Base-by-base conservation (phyloP, 129 eudicot species). In the Escallonia rubra region DNA sequence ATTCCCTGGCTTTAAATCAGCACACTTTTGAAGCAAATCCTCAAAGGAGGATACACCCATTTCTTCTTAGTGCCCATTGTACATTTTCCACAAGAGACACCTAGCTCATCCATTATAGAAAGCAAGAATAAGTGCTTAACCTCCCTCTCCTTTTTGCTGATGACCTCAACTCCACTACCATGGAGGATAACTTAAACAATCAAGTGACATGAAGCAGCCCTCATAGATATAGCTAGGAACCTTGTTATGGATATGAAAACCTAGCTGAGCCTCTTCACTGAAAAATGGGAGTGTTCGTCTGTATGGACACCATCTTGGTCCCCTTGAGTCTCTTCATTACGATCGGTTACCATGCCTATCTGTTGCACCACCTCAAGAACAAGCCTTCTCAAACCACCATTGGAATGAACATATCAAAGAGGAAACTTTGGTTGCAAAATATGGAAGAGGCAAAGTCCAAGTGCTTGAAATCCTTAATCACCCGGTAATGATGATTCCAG, bases 271-370 rank as follows among this genome's bases (percentile, higher is more conserved):
- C 14, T 54, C 6, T 13, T n/a, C 5, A 8, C 8, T 8, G 14
- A 43, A 65, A 61, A 45, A 78, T 83, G 90, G 79, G 63, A 44
- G 63, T 70, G 16, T 39, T 72, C 41, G 63, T 63, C 70, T 89
- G 83, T 57, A 51, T 84, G 50, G 98, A 92, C 73, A 78, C 84
- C 82, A 76, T 89, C 8, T 77, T 92, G 59, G 92, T 89, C 45
- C 96, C 98, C 4, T 60, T 84, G 14, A 86, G 96, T 66, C 65
- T 92, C 53, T 82, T 92, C 76, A 64, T 92, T n/a, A 86, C 95
- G 41, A 59, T 92, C 39, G 96, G 91, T 10, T 92, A 92, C 81
- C 98, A 92, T 84, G 91, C 83, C 49, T 92, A 79, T 80, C 90
- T 92, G 34, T 89, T 89, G 91, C 91, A 86, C 65, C 57, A 74